Evolutionary conservation across 768 basidiomycete species (phyloP), one percentile per base, ranked within the genome.

Genomic region (Lactarius sanguifluus): DNA sequence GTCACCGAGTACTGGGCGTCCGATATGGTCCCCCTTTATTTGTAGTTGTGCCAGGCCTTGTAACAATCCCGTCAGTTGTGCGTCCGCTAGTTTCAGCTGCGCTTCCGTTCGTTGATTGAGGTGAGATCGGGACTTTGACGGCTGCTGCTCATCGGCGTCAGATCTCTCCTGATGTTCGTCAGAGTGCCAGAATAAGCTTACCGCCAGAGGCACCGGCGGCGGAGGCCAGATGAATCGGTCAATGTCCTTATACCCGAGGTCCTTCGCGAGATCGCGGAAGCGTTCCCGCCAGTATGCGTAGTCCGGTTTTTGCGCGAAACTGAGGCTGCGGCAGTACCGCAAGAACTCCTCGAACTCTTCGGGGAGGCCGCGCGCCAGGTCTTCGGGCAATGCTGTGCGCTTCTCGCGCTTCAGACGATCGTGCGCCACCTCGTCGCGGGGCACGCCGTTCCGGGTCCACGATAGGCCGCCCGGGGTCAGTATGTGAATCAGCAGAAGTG

Each of bases 401-500:
- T 92, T 92, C 65, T 84, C 85, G n/a, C 80, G 81, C 62, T 86
- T 91, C 18, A 92, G 76, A 3, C 79, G 80, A 34, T 82, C 78
- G 75, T 91, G 90, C 12, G 85, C 85, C 20, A 78, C 80, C 25
- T 86, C 83, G 7, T 86, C 86, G 70, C 88, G 89, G 9, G 90
- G 90, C 16, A 92, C 83, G n/a, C 90, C 90, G 67, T 89, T 88
- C 28, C 90, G 83, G 47, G 89, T 92, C 90, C 90, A 92, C 20
- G 84, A 77, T 28, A 92, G 82, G 10, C 90, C 90, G 18, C 85
- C 83, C 2, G 90, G 90, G 7, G 87, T 92, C 54, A 92, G 80
- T 30, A 92, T 80, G 73, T 92, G 90, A 62, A 92, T 89, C 62
- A 92, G 79, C 89, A 92, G 89, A 56, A 92, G 79, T 3, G 88